These are phyloP conservation scores for Pseudogymnoascus sp. DNA, from an alignment of 2,329 filamentous ascomycete genomes.

Conservation along the genomic window DNA sequence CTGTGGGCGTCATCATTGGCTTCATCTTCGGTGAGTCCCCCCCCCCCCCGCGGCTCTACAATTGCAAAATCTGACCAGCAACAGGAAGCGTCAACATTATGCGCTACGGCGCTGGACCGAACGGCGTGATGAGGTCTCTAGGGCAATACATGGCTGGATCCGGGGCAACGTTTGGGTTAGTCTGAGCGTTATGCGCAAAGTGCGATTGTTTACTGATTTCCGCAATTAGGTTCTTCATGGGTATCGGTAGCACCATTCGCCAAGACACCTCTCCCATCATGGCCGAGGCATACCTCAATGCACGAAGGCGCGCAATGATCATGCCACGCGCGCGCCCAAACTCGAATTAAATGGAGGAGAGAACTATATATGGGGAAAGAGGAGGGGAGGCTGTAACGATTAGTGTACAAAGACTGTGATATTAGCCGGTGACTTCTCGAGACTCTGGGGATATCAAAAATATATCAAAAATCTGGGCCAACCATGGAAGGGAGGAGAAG, in stretches of 20 bases:
- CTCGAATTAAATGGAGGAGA: background rate
- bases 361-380: background rate
- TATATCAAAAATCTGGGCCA: background rate
- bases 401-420: background rate
- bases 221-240: constrained; percentile 82
- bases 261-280: constrained; percentile 72
- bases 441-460: background rate
- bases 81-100: constrained; percentile 88
- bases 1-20: constrained; percentile 90
- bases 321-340: constrained; percentile 27
- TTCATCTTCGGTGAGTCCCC: constrained; percentile 78
- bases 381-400: constrained; percentile 22
- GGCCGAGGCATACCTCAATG: constrained; percentile 65
- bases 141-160: constrained; percentile 97
- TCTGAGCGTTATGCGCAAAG: constrained; percentile 6
- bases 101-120: constrained; percentile 83
- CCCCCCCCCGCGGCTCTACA: background rate
- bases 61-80: background rate
- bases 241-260: constrained; percentile 91
- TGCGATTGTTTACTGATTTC: constrained; percentile 15
- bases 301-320: constrained; percentile 66
- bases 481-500: background rate
- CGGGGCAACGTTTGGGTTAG: constrained; percentile 89
- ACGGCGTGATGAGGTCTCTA: constrained; percentile 86
- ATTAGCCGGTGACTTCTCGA: constrained; percentile 12